Evolutionary conservation across 805 yeast species (phyloP).

Genomic region (Candida boleticola): DNA sequence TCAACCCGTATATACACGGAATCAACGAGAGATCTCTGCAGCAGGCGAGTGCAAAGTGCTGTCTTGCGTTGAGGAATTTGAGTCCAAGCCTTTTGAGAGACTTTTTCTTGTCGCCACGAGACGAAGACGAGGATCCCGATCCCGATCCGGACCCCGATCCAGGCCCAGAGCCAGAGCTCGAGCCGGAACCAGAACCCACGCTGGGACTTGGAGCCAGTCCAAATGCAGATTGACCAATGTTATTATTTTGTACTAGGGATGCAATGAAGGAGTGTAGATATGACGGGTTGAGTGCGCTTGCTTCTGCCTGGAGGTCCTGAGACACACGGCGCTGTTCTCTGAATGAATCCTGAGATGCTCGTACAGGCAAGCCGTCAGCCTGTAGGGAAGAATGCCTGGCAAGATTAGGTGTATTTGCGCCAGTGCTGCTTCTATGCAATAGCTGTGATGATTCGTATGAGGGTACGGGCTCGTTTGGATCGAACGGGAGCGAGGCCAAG

Average conservation of each 20-base stretch:
- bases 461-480: slow-evolving; percentile 38
- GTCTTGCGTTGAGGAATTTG: slow-evolving; percentile 68
- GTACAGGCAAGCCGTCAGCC: not conserved
- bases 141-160: slow-evolving; percentile 7
- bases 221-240: not conserved
- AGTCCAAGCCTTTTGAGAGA: slow-evolving; percentile 59
- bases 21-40: slow-evolving; percentile 75
- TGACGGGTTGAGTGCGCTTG: not conserved
- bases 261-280: slow-evolving; percentile 2
- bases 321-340: not conserved
- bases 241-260: not conserved
- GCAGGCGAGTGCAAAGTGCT: slow-evolving; percentile 72
- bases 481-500: slow-evolving; percentile 10
- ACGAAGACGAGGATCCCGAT: not conserved
- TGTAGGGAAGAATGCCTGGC: not conserved
- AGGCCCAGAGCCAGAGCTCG: not conserved
- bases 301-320: not conserved
- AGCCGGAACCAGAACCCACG: not conserved
- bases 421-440: slow-evolving; percentile 17
- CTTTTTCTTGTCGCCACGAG: slow-evolving; percentile 14
- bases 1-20: slow-evolving; percentile 59
- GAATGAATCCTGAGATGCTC: not conserved
- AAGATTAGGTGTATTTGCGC: slow-evolving; percentile 2
- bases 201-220: not conserved
- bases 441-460: slow-evolving; percentile 41